Evolutionary conservation across 108 stramenopile genomes (phyloP).

Genomic region (Skeletonema menzelii): DNA sequence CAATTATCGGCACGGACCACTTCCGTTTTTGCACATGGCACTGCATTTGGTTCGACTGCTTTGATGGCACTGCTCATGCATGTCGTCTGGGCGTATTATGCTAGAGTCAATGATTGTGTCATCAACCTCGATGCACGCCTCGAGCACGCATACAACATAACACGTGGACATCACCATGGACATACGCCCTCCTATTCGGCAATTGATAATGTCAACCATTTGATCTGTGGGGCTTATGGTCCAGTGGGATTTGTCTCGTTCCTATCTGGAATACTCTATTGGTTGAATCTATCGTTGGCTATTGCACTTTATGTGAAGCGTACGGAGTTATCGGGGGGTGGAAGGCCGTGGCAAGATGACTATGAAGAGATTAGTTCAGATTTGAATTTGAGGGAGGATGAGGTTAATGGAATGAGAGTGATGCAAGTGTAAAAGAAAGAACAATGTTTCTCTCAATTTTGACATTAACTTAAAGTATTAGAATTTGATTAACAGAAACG

Average conservation of each 20-base stretch:
- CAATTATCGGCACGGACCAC: neutral
- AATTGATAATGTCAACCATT: neutral
- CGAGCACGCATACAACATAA: neutral
- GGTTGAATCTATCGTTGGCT: slow-evolving; percentile 16
- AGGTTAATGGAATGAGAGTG: neutral
- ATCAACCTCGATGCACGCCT: neutral
- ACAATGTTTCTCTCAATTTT: no score
- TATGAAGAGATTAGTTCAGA: slow-evolving; percentile 10
- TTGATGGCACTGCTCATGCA: slow-evolving; percentile 3
- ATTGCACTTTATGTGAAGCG: slow-evolving; percentile 2
- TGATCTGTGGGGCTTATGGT: slow-evolving; percentile 10
- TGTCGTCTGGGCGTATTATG: slow-evolving; percentile 6
- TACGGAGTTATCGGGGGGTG: slow-evolving; percentile 1
- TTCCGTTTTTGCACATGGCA: slow-evolving; percentile 7
- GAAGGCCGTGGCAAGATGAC: neutral
- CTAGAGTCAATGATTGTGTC: slow-evolving; percentile 3
- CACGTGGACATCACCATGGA: neutral
- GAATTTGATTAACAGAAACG: no score
- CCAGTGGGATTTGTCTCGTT: slow-evolving; percentile 21
- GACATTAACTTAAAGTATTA: no score
- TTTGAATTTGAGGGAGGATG: neutral
- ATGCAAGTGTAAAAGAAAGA: neutral
- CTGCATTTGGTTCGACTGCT: slow-evolving; percentile 5
- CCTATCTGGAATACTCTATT: slow-evolving; percentile 10
- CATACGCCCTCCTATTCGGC: neutral